Conservation (phyloP, 495 filamentous ascomycete species). For the Echria macrotheca region DNA sequence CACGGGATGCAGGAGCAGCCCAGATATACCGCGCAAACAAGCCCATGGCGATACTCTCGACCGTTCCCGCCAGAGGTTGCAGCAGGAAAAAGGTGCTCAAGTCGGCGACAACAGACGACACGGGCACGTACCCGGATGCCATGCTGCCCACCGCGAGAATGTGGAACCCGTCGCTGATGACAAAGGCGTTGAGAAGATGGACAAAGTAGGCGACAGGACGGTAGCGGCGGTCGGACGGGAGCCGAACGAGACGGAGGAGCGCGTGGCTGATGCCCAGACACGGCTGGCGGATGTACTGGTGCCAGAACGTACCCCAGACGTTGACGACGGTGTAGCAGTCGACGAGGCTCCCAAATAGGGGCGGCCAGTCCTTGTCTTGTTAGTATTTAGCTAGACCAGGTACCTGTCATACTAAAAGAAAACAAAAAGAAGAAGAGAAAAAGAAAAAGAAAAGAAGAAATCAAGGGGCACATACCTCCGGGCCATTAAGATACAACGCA, state of each 20-base stretch:
- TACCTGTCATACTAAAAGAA: not conserved
- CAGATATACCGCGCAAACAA: slow-evolving; percentile 1
- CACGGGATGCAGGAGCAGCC: too few species aligned
- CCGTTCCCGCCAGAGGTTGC: slow-evolving; percentile 28
- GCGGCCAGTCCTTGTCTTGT: slow-evolving; percentile 28
- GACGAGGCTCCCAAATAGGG: slow-evolving; percentile 26
- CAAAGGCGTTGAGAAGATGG: slow-evolving; percentile 32
- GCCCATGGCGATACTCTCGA: slow-evolving; percentile 16
- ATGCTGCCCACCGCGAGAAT: slow-evolving; percentile 19
- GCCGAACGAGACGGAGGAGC: slow-evolving; percentile 25
- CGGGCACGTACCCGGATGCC: slow-evolving; percentile 16
- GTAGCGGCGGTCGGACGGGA: too few species aligned
- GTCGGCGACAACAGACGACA: slow-evolving; percentile 14
- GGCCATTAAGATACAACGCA: slow-evolving; percentile 7
- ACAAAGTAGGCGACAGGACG: slow-evolving; percentile 28
- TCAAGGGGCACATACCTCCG: too few species aligned
- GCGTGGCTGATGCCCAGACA: slow-evolving; percentile 23
- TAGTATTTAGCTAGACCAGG: not conserved
- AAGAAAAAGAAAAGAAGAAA: too few species aligned
- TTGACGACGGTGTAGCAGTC: slow-evolving; percentile 26
- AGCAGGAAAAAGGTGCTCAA: slow-evolving; percentile 29
- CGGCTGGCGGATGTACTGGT: slow-evolving; percentile 31
- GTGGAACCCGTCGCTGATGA: slow-evolving; percentile 30
- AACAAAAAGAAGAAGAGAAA: too few species aligned
- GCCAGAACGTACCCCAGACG: slow-evolving; percentile 37